Evolutionary conservation across 306 rosid species (phyloP).

Genomic region (Vigna radiata): DNA sequence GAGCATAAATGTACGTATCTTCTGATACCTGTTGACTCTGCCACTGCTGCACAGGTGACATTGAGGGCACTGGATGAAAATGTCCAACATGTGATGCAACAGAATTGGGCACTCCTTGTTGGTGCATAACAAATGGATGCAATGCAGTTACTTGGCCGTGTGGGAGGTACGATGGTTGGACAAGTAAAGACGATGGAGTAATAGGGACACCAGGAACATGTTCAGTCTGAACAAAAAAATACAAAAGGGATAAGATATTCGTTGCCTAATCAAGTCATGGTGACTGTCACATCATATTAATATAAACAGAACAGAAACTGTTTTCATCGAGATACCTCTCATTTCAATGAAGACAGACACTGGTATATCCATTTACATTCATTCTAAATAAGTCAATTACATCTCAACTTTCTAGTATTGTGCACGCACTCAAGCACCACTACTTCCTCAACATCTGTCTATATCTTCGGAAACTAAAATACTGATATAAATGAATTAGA

Average conservation of each 20-base stretch:
- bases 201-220: conserved; percentile 69
- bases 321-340: background rate
- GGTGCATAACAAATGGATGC: conserved; percentile 92
- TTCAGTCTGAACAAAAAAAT: conserved; percentile 60
- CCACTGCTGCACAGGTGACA: conserved; percentile 89
- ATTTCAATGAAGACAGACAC: background rate
- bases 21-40: conserved; percentile 78
- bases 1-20: conserved; percentile 26
- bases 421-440: conserved; percentile 1
- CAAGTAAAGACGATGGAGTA: conserved; percentile 82
- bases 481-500: background rate
- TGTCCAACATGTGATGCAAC: conserved; percentile 82
- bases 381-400: background rate
- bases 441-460: background rate
- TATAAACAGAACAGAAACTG: background rate
- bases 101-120: conserved; percentile 81
- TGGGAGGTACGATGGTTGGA: conserved; percentile 90
- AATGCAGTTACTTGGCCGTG: conserved; percentile 84
- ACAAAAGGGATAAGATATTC: conserved; percentile 2
- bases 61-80: conserved; percentile 72
- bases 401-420: conserved; percentile 31
- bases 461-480: background rate
- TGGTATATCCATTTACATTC: background rate
- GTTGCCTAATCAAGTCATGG: background rate
- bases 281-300: background rate